Percentiles rank a stretch among this genome's conserved stretches.
Conservation (phyloP, 225 moss, liverwort and hornwort genomes). For the Straminergon stramineum region DNA sequence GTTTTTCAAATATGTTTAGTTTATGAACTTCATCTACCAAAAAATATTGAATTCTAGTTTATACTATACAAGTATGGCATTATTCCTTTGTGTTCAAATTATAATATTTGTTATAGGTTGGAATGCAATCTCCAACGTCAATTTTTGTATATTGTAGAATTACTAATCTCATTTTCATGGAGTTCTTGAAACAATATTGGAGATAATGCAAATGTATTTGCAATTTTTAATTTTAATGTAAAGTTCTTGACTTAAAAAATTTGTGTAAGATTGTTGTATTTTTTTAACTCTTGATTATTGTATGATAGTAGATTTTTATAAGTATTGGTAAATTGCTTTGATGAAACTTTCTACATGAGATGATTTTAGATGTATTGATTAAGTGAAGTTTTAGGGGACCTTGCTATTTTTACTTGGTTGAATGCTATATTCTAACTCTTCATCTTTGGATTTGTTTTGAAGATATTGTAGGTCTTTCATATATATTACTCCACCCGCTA, state of each 20-base stretch:
- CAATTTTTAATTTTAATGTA: accelerated
- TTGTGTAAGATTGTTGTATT: not conserved
- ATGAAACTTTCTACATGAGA: too few relatives aligned
- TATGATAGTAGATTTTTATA: not conserved
- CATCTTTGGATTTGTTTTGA: not conserved
- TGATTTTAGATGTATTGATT: not conserved
- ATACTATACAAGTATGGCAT: too few relatives aligned
- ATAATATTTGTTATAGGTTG: not conserved
- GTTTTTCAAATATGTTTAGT: too few relatives aligned
- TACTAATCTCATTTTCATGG: not conserved
- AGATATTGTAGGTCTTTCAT: not conserved
- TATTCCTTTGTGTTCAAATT: not conserved
- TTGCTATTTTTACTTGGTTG: not conserved
- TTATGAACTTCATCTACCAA: too few relatives aligned
- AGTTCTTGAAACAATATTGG: not conserved
- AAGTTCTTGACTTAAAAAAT: not conserved
- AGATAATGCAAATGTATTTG: not conserved
- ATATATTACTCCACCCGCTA: not conserved
- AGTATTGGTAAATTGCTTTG: too few relatives aligned
- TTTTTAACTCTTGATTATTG: not conserved
- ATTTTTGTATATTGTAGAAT: not conserved
- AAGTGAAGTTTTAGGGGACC: too few relatives aligned
- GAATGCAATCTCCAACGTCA: not conserved
- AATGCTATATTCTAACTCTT: not conserved
- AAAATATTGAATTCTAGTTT: too few relatives aligned